phyloP scores from a whole-genome alignment of 331 rosid species.

The Rosa hybrid region DNA sequence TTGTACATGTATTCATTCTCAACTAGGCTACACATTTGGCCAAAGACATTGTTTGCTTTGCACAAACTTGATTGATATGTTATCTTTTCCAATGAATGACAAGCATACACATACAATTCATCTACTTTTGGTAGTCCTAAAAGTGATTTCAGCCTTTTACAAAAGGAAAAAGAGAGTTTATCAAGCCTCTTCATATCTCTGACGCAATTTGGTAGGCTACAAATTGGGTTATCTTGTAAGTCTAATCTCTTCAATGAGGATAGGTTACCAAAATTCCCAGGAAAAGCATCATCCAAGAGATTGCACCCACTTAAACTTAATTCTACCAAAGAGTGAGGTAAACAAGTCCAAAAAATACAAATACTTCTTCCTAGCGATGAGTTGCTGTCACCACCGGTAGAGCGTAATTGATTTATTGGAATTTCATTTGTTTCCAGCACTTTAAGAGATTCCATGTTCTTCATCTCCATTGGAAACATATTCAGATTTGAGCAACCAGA shows the following conservation, averaged over 20 bases:
- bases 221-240: background rate
- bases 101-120: background rate
- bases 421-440: background rate
- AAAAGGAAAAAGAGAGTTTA: background rate
- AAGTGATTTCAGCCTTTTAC: background rate
- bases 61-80: background rate
- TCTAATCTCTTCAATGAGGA: background rate
- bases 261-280: background rate
- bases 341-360: background rate
- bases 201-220: background rate
- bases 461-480: background rate
- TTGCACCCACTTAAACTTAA: background rate
- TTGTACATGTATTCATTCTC: background rate
- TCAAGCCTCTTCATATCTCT: background rate
- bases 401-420: background rate
- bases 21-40: background rate
- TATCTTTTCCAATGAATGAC: background rate
- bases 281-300: background rate
- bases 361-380: background rate
- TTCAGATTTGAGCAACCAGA: conserved; percentile 18
- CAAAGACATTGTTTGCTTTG: background rate
- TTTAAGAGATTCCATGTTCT: background rate
- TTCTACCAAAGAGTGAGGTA: background rate
- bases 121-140: background rate
- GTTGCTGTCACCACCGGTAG: no score